phyloP scores from a whole-genome alignment of 164 flowering plant species.

The Pachysandra terminalis region DNA sequence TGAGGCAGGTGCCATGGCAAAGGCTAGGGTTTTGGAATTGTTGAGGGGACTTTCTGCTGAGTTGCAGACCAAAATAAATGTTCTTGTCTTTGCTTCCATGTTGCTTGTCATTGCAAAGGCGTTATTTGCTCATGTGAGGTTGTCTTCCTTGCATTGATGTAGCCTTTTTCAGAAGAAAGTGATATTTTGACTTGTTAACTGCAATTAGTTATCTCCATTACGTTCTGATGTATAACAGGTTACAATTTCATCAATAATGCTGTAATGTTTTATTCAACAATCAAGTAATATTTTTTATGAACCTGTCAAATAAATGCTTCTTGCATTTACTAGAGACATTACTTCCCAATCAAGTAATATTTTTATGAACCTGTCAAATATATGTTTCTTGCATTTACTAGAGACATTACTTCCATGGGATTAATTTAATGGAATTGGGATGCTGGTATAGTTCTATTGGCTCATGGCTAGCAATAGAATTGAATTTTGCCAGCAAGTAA shows the following conservation, averaged over 20 bases:
- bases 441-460: background rate
- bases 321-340: background rate
- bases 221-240: too few species aligned
- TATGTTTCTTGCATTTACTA: too few species aligned
- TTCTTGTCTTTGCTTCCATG: constrained; percentile 87
- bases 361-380: too few species aligned
- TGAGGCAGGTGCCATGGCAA: constrained; percentile 76
- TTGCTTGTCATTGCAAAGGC: constrained; percentile 92
- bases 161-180: too few species aligned
- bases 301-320: background rate
- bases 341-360: too few species aligned
- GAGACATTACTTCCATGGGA: background rate
- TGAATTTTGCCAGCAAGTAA: too few species aligned
- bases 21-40: constrained; percentile 64
- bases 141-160: constrained; percentile 2
- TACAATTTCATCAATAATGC: too few species aligned
- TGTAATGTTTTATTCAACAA: too few species aligned
- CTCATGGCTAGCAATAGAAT: too few species aligned
- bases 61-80: constrained; percentile 65
- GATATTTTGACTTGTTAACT: too few species aligned
- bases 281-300: too few species aligned
- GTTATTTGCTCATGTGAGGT: constrained; percentile 93
- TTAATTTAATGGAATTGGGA: background rate
- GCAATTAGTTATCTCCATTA: too few species aligned
- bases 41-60: constrained; percentile 79